A percentile compares a stretch with the other conserved stretches of the same genome.
These are phyloP conservation scores for Sordariomycetes sp. DNA, from an alignment of 2,329 filamentous ascomycete genomes.

Conservation along the genomic window DNA sequence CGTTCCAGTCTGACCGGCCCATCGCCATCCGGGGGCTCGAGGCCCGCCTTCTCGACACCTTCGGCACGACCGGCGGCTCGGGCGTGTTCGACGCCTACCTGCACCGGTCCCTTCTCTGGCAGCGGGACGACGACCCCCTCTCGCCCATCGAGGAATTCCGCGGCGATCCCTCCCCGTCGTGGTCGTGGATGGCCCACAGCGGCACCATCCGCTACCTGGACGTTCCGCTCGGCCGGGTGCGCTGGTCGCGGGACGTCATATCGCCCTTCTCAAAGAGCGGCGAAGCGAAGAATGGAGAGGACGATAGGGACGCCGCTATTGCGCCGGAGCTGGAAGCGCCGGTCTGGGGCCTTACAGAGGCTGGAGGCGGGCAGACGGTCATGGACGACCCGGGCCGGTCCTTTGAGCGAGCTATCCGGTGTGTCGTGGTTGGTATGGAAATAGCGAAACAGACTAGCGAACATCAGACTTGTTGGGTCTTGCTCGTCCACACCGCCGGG, in stretches of 20 bases:
- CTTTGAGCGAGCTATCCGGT: too few relatives aligned
- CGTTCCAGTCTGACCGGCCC: slow-evolving; percentile 14
- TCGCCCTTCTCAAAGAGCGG: not conserved
- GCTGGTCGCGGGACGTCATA: not conserved
- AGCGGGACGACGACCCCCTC: slow-evolving; percentile 9
- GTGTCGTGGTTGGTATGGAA: too few relatives aligned
- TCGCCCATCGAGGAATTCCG: slow-evolving; percentile 1
- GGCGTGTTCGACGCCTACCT: slow-evolving; percentile 19
- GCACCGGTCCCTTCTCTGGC: slow-evolving; percentile 16
- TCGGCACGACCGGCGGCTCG: slow-evolving; percentile 14
- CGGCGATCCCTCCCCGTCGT: slow-evolving; percentile 12
- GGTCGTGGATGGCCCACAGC: slow-evolving; percentile 24
- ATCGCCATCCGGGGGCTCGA: slow-evolving; percentile 20
- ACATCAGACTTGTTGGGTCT: too few relatives aligned
- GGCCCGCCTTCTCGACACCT: slow-evolving; percentile 12
- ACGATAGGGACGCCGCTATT: too few relatives aligned
- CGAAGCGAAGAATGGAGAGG: too few relatives aligned
- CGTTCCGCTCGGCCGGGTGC: slow-evolving; percentile 9
- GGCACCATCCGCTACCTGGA: slow-evolving; percentile 18
- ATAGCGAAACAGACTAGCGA: too few relatives aligned
- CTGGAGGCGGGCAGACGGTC: too few relatives aligned
- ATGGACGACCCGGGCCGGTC: too few relatives aligned
- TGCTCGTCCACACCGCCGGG: too few relatives aligned
- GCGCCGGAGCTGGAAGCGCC: too few relatives aligned
- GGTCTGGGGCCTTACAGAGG: too few relatives aligned